Base-by-base conservation (phyloP, 345 rosid species). In the Euphorbia pulcherrima region DNA sequence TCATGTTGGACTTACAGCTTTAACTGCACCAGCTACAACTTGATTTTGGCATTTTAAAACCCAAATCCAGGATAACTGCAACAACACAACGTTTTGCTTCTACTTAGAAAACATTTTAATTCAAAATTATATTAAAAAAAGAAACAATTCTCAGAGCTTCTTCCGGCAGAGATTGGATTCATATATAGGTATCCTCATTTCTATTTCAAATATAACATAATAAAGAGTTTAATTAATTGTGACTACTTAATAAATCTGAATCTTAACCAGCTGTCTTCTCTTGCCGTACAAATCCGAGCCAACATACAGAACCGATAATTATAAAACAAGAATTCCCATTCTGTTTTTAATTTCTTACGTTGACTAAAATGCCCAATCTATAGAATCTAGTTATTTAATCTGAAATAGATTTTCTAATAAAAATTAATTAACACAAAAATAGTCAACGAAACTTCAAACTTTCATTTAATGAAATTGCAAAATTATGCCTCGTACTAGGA, bases 271-370 rank as follows among this genome's bases (percentile, higher is more conserved):
- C 72, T 80, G 84, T 67, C 77, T 60, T 69, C 84, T 70, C 72
- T 73, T 84, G 1, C 83, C 83, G 27, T 69, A 84, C 80, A 82
- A 70, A 73, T 84, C 83, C 17, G 78, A 53, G 54, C 72, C n/a
- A n/a, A n/a, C n/a, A n/a, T n/a, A n/a, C n/a, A n/a, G n/a, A n/a
- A n/a, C n/a, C n/a, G n/a, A n/a, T n/a, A n/a, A n/a, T n/a, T n/a
- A n/a, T n/a, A n/a, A n/a, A n/a, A n/a, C n/a, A n/a, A n/a, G n/a
- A n/a, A n/a, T n/a, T n/a, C n/a, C n/a, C n/a, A n/a, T n/a, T n/a
- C n/a, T n/a, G n/a, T n/a, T n/a, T n/a, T n/a, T n/a, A n/a, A n/a
- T n/a, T n/a, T n/a, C n/a, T n/a, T n/a, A n/a, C n/a, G n/a, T n/a
- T n/a, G n/a, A n/a, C n/a, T n/a, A n/a, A n/a, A n/a, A n/a, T n/a